Evolutionary conservation across 164 flowering plant species (phyloP).

Genomic region (Annona squamosa): DNA sequence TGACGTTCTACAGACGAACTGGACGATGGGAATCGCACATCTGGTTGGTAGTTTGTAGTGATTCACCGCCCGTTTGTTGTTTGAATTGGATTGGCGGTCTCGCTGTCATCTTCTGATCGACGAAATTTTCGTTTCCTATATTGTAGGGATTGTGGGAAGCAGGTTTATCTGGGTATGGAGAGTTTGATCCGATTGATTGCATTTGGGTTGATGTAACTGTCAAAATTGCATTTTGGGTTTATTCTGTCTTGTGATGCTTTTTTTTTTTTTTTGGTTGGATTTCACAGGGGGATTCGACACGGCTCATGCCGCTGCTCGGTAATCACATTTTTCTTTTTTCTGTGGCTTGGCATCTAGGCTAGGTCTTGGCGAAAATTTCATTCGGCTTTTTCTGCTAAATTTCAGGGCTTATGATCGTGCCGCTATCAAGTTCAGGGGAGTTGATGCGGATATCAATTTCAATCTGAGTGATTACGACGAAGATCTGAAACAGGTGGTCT

Average conservation of each 20-base stretch:
- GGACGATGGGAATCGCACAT: slow-evolving; percentile 97
- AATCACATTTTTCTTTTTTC: slow-evolving; percentile 5
- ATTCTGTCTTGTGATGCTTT: slow-evolving; percentile 3
- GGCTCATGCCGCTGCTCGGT: slow-evolving; percentile 88
- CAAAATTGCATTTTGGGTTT: neutral
- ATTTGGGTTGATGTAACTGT: neutral
- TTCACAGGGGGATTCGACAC: slow-evolving; percentile 76
- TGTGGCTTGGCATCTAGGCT: neutral
- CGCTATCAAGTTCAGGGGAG: slow-evolving; percentile 85
- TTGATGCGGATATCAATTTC: slow-evolving; percentile 89
- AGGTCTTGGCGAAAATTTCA: neutral
- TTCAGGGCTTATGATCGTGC: slow-evolving; percentile 92
- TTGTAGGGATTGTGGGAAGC: slow-evolving; percentile 82
- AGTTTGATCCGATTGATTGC: neutral
- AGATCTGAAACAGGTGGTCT: slow-evolving; percentile 61
- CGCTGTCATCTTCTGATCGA: neutral
- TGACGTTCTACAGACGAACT: slow-evolving; percentile 85
- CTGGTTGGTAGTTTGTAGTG: slow-evolving; percentile 29
- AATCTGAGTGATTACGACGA: slow-evolving; percentile 65
- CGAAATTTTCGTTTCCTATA: neutral
- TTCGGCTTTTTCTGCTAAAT: slow-evolving; percentile 6
- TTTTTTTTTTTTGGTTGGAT: slow-evolving; percentile 5
- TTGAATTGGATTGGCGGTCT: neutral
- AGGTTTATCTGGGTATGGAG: slow-evolving; percentile 68
- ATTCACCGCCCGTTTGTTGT: neutral